Percentiles rank a stretch among this genome's conserved stretches.
phyloP scores from a whole-genome alignment of 2,329 filamentous ascomycete genomes.

The Diplodia seriata region DNA sequence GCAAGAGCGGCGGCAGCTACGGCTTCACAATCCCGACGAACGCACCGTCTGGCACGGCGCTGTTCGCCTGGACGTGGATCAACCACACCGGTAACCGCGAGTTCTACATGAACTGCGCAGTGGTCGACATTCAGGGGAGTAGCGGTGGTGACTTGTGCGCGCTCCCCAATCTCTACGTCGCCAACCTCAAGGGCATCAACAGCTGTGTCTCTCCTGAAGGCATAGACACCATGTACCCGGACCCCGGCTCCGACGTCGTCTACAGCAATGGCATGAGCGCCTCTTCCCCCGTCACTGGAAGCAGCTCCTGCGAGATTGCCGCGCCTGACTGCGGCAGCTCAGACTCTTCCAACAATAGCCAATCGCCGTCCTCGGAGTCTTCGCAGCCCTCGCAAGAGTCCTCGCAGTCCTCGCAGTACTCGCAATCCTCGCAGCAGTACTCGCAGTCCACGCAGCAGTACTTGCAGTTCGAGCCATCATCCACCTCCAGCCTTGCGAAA shows the following conservation, averaged over 20 bases:
- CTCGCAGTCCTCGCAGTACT: not conserved
- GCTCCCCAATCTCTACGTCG: constrained; percentile 54
- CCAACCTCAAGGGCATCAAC: constrained; percentile 52
- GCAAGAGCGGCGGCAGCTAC: constrained; percentile 58
- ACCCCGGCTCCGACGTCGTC: constrained; percentile 50
- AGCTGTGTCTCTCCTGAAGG: constrained; percentile 50
- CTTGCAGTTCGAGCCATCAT: not conserved
- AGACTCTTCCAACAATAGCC: not conserved
- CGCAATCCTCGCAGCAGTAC: not conserved
- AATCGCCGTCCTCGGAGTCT: not conserved
- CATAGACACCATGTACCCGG: constrained; percentile 49
- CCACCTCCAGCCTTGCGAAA: not conserved
- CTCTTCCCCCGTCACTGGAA: constrained; percentile 38
- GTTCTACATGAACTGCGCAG: constrained; percentile 87
- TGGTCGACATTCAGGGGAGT: constrained; percentile 63
- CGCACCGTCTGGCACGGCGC: constrained; percentile 64
- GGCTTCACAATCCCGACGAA: constrained; percentile 71
- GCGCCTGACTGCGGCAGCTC: constrained; percentile 2
- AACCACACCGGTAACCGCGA: constrained; percentile 79
- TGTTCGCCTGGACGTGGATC: constrained; percentile 76
- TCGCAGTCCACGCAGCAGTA: not conserved
- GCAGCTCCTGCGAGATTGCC: constrained; percentile 43
- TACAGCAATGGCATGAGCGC: constrained; percentile 47
- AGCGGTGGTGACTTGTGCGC: constrained; percentile 37
- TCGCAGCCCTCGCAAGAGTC: not conserved